Evolutionary conservation across 208 protist genomes (phyloP), one percentile per base, ranked within the genome.

Genomic region (Zelonia costaricensis): DNA sequence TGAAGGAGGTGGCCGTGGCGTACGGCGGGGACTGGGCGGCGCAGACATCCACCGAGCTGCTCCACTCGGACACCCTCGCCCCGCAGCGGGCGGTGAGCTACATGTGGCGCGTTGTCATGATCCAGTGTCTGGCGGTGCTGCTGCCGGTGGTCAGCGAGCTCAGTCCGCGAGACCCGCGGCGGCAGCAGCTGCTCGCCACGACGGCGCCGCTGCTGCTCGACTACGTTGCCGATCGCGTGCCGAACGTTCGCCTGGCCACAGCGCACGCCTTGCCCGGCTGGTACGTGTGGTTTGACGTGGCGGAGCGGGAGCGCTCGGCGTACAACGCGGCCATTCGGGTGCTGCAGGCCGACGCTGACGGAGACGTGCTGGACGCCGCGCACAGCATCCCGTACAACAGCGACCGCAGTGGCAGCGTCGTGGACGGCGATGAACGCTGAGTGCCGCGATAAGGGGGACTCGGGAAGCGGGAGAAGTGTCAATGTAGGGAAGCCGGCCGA

Each of bases 11-110:
- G 23, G 84, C 84, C 1, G 30, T 10, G 2, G 18, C 51, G 7
- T 90, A 86, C 67, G 87, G 87, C 0, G 71, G 76, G 4, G 69
- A 80, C 48, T 88, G 79, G 84, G 83, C 87, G 3, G 79, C 84
- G 23, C 60, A 72, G 49, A 79, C 78, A 53, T 55, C 77, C 18
- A 65, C 55, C 23, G 78, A 91, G 44, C 74, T 93, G 33, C 56
- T 93, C 18, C 54, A 74, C 18, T 73, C 68, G 8, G 82, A 93
- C 60, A 82, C 82, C 62, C 47, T 65, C 9, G 27, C 69, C 18
- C 45, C 49, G 0, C 35, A 45, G 8, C 67, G 71, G 13, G 59
- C 61, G 18, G 52, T 62, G 22, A 58, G 74, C 33, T 90, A 80
- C 42, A 68, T 76, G 47, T 82, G 73, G 75, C 71, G 87, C 3